A percentile compares a stretch with the other conserved stretches of the same genome.
Conservation (phyloP, 2,329 filamentous ascomycete species). For the Teratosphaeria nubilosa region DNA sequence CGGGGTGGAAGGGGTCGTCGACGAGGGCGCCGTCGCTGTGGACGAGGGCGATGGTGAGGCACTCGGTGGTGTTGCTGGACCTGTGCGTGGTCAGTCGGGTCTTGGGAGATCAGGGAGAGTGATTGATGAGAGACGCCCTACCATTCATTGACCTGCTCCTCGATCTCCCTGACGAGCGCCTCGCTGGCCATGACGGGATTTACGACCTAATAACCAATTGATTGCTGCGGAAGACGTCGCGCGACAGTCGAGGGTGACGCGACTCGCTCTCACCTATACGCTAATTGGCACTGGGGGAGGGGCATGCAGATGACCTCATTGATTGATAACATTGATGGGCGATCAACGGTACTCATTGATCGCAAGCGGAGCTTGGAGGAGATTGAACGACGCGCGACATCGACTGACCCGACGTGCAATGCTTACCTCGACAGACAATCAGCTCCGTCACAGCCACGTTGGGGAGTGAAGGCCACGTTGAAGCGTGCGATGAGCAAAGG, state of each 20-base stretch:
- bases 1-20: conserved; percentile 55
- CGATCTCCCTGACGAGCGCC: conserved; percentile 16
- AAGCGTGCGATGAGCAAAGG: too few relatives aligned
- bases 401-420: background rate
- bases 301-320: too few relatives aligned
- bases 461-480: too few relatives aligned
- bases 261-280: background rate
- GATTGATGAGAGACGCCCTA: background rate
- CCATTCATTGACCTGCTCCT: conserved; percentile 32
- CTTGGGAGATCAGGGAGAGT: too few relatives aligned
- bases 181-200: conserved; percentile 12
- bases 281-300: too few relatives aligned
- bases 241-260: background rate
- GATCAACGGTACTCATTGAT: too few relatives aligned
- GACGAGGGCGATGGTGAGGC: conserved; percentile 51
- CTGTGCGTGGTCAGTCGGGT: background rate
- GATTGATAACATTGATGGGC: too few relatives aligned
- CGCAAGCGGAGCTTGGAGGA: too few relatives aligned
- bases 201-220: too few relatives aligned
- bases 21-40: conserved; percentile 37
- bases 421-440: too few relatives aligned
- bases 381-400: too few relatives aligned
- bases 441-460: too few relatives aligned
- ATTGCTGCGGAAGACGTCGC: background rate
- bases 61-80: conserved; percentile 50